phyloP scores from a whole-genome alignment of 2,329 filamentous ascomycete genomes.

The Arthroderma sp. region DNA sequence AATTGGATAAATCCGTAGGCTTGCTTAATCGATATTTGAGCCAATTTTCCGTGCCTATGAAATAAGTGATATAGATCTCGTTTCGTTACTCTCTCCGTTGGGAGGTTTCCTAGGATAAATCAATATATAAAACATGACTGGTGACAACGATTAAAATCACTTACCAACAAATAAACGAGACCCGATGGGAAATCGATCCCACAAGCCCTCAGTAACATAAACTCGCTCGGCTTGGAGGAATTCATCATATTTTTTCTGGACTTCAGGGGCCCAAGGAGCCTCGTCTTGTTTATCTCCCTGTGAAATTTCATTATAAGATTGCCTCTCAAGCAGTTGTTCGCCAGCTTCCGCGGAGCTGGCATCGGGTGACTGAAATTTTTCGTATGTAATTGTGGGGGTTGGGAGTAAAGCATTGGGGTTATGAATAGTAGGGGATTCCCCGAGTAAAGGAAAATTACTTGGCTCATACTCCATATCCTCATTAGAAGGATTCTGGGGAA shows the following conservation, averaged over 20 bases:
- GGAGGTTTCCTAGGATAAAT: constrained; percentile 58
- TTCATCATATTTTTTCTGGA: constrained; percentile 37
- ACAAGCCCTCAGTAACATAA: constrained; percentile 40
- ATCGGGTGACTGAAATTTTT: constrained; percentile 16
- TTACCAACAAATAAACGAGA: constrained; percentile 38
- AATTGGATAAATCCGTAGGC: constrained; percentile 97
- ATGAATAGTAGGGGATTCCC: constrained; percentile 22
- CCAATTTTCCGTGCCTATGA: constrained; percentile 68
- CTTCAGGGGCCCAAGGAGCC: constrained; percentile 35
- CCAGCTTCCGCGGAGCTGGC: constrained; percentile 16
- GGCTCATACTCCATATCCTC: constrained; percentile 16
- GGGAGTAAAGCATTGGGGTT: constrained; percentile 22
- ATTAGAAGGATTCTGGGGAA: constrained; percentile 7
- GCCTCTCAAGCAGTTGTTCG: constrained; percentile 13
- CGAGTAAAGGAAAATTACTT: constrained; percentile 12
- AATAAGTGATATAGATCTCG: constrained; percentile 88
- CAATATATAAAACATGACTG: not conserved
- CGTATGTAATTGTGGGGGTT: not conserved
- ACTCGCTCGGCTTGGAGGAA: constrained; percentile 38
- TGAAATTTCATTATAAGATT: constrained; percentile 2
- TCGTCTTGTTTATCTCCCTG: constrained; percentile 23
- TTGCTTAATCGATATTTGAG: constrained; percentile 91
- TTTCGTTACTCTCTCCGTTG: constrained; percentile 85
- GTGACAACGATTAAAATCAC: constrained; percentile 12
- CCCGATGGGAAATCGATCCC: constrained; percentile 38